Percentiles rank a stretch among this genome's conserved stretches.
phyloP scores from a whole-genome alignment of 352 stramenopile species.

The Pythium angustatum region DNA sequence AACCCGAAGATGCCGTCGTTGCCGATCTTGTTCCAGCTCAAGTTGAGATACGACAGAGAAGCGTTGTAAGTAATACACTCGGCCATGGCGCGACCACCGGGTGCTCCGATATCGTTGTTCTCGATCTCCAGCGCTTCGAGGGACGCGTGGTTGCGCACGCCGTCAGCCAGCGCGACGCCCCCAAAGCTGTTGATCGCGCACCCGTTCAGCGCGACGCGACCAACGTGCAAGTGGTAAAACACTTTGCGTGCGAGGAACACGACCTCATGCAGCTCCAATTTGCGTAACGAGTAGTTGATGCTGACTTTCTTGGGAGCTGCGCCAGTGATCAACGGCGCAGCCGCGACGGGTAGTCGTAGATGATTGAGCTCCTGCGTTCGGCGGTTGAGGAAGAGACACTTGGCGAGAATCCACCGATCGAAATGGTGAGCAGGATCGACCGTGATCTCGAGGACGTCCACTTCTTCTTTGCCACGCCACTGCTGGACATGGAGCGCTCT shows the following conservation, averaged over 20 bases:
- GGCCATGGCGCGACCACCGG: constrained; percentile 52
- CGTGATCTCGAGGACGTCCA: constrained; percentile 34
- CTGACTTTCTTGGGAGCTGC: constrained; percentile 32
- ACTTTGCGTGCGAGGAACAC: constrained; percentile 71
- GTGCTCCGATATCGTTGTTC: constrained; percentile 55
- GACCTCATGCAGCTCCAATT: constrained; percentile 56
- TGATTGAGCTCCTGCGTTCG: constrained; percentile 60
- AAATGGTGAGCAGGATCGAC: constrained; percentile 44
- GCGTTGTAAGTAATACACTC: constrained; percentile 63
- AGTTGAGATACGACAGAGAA: constrained; percentile 64
- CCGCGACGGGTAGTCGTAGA: constrained; percentile 37
- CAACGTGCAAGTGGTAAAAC: constrained; percentile 66
- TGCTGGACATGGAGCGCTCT: constrained; percentile 46
- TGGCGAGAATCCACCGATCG: constrained; percentile 67
- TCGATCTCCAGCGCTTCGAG: constrained; percentile 67
- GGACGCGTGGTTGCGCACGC: constrained; percentile 60
- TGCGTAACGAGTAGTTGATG: constrained; percentile 52
- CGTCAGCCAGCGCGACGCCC: constrained; percentile 58
- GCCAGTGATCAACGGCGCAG: constrained; percentile 13
- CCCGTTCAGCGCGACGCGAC: constrained; percentile 56
- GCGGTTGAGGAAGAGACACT: constrained; percentile 68
- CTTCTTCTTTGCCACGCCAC: constrained; percentile 42
- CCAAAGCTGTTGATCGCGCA: constrained; percentile 57
- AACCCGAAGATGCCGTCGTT: constrained; percentile 57
- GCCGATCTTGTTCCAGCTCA: constrained; percentile 77